A percentile compares a stretch with the other conserved stretches of the same genome.
These are phyloP conservation scores for Podospora comata DNA, from an alignment of 495 filamentous ascomycete genomes.

Conservation along the genomic window DNA sequence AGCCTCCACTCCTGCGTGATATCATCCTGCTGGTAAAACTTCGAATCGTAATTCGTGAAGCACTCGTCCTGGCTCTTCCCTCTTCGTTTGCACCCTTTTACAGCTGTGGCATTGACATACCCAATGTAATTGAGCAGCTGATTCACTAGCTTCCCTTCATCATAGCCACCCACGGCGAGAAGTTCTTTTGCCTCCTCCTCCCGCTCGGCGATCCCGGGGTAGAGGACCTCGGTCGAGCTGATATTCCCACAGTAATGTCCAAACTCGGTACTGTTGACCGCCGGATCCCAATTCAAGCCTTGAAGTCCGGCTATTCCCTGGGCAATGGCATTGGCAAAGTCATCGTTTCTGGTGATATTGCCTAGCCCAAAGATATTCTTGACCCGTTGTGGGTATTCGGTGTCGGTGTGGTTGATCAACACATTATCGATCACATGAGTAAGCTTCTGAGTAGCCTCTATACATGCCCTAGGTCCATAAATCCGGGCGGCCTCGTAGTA, in stretches of 20 bases:
- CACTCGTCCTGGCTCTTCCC: conserved; percentile 49
- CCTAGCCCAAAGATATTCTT: conserved; percentile 59
- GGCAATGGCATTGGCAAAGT: conserved; percentile 59
- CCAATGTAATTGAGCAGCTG: conserved; percentile 65
- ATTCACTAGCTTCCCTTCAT: conserved; percentile 48
- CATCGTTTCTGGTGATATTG: conserved; percentile 54
- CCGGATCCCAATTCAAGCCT: conserved; percentile 67
- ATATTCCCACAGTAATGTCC: conserved; percentile 59
- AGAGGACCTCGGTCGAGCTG: conserved; percentile 46
- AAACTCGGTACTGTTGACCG: conserved; percentile 51
- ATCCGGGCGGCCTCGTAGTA: conserved; percentile 65
- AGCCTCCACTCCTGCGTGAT: conserved; percentile 50
- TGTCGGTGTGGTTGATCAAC: conserved; percentile 50
- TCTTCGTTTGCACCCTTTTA: conserved; percentile 24
- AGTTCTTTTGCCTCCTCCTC: conserved; percentile 46
- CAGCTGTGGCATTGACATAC: conserved; percentile 49
- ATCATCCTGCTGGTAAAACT: conserved; percentile 51
- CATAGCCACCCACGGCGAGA: conserved; percentile 55
- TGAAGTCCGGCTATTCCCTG: conserved; percentile 56
- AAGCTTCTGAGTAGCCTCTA: conserved; percentile 54
- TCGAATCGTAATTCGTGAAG: conserved; percentile 50
- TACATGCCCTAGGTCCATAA: conserved; percentile 51
- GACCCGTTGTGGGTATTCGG: conserved; percentile 47
- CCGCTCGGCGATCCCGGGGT: conserved; percentile 40
- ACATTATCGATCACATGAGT: conserved; percentile 63